Evolutionary conservation across 106 monocot species (phyloP).

Genomic region (Dendrobium nobile): DNA sequence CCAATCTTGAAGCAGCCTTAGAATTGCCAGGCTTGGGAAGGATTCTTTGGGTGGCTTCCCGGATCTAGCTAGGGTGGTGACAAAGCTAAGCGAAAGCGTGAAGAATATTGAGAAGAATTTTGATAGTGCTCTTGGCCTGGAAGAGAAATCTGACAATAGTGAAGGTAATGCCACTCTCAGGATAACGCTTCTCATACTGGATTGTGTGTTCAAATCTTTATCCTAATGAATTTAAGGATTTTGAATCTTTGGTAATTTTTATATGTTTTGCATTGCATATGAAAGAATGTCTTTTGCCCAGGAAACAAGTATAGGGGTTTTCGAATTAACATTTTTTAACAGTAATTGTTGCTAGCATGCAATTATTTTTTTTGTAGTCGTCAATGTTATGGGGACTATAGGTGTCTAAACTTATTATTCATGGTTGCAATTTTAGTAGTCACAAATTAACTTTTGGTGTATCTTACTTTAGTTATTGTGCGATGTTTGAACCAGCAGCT

Average conservation of each 20-base stretch:
- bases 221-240: neutral
- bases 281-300: neutral
- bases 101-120: conserved; percentile 99
- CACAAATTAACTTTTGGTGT: neutral
- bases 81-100: conserved; percentile 96
- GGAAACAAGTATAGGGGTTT: neutral
- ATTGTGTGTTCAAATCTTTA: neutral
- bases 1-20: neutral
- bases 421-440: neutral
- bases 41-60: conserved; percentile 88
- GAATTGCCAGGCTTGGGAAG: conserved; percentile 91
- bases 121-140: conserved; percentile 84
- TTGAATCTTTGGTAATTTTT: conserved; percentile 1
- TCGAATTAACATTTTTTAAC: neutral
- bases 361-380: neutral
- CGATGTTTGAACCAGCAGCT: conserved; percentile 23
- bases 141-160: conserved; percentile 58
- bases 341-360: neutral
- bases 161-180: conserved; percentile 26
- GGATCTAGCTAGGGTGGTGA: conserved; percentile 87
- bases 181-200: neutral
- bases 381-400: neutral
- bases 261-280: neutral
- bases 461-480: neutral
- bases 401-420: neutral